phyloP scores from a whole-genome alignment of 2,329 filamentous ascomycete genomes.

The Alternaria triticimaculans region DNA sequence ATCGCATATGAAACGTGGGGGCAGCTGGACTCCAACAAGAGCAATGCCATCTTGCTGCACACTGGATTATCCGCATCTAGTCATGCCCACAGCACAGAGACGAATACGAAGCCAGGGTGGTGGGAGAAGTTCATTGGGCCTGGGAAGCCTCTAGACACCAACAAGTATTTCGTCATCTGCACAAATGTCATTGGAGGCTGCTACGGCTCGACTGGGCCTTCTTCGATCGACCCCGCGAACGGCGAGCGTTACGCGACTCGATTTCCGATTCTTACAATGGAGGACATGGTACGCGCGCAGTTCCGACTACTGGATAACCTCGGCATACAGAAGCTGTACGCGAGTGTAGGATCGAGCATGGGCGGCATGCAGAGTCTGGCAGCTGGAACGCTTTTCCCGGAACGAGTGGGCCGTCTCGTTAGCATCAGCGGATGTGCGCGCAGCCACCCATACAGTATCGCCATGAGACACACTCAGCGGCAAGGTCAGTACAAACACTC shows the following conservation, averaged over 20 bases:
- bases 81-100: constrained; percentile 89
- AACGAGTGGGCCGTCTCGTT: constrained; percentile 80
- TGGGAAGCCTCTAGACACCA: constrained; percentile 81
- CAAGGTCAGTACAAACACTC: constrained; percentile 59
- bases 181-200: constrained; percentile 97
- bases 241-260: constrained; percentile 89
- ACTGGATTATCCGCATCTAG: constrained; percentile 97
- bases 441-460: constrained; percentile 96
- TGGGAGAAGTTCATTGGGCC: constrained; percentile 99
- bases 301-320: constrained; percentile 85
- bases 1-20: constrained; percentile 97
- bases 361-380: constrained; percentile 97
- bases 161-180: constrained; percentile 92
- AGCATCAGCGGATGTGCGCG: constrained; percentile 93
- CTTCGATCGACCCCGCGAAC: constrained; percentile 85
- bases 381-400: constrained; percentile 81
- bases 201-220: constrained; percentile 92
- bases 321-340: constrained; percentile 79
- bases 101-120: constrained; percentile 90
- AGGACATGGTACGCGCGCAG: constrained; percentile 97
- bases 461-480: constrained; percentile 96
- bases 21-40: constrained; percentile 75
- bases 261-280: constrained; percentile 93
- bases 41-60: constrained; percentile 89
- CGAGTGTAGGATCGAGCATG: constrained; percentile 96